These are phyloP conservation scores for Zymoseptoria tritici DNA, from an alignment of 2,329 filamentous ascomycete species.

Conservation along the genomic window DNA sequence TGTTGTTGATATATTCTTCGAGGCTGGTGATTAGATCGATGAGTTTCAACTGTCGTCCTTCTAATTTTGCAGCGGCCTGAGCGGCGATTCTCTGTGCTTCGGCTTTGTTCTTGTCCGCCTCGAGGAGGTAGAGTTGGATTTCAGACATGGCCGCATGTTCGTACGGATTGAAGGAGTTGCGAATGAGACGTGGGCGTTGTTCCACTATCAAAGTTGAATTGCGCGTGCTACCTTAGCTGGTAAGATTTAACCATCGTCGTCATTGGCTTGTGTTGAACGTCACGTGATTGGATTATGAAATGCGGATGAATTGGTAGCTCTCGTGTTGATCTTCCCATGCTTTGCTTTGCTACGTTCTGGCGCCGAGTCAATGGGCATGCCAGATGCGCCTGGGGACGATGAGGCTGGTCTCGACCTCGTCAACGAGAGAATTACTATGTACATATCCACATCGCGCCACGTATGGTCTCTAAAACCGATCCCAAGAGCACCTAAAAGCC, in stretches of 20 bases:
- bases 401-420: constrained; percentile 2
- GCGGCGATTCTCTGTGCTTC: constrained; percentile 39
- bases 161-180: not conserved
- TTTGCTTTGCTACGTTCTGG: not conserved
- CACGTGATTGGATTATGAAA: not conserved
- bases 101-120: constrained; percentile 41
- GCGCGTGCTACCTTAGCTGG: not conserved
- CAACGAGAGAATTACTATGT: constrained; percentile 16
- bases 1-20: constrained; percentile 59
- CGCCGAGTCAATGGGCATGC: not conserved
- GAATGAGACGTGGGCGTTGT: not conserved
- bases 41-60: constrained; percentile 53
- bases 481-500: constrained; percentile 45
- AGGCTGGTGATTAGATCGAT: constrained; percentile 57
- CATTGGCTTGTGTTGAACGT: not conserved
- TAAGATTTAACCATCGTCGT: not conserved
- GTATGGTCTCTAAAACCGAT: constrained; percentile 1
- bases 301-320: no score
- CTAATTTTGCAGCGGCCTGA: constrained; percentile 43
- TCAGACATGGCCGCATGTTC: constrained; percentile 40
- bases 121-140: constrained; percentile 46
- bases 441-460: constrained; percentile 12
- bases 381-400: not conserved
- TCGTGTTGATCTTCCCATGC: no score
- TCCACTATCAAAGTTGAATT: not conserved